Percentiles rank a stretch among this genome's conserved stretches.
These are phyloP conservation scores for Camelina laxa DNA, from an alignment of 345 rosid species.

Conservation along the genomic window DNA sequence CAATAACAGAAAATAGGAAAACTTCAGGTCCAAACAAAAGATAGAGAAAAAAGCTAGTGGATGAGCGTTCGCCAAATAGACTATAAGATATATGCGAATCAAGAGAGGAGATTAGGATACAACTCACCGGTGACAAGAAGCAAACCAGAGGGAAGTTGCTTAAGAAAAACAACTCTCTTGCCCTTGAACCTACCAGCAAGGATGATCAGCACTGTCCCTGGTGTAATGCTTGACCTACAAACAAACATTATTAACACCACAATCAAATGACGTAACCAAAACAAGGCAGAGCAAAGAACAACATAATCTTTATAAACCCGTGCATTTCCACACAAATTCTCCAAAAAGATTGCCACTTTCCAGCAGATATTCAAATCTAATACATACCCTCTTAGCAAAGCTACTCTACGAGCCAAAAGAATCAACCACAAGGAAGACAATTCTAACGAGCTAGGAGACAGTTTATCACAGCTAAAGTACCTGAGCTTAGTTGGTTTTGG, in stretches of 20 bases:
- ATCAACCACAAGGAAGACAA: not conserved
- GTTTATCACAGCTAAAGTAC: conserved; percentile 21
- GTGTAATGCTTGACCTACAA: conserved; percentile 65
- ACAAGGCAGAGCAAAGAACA: not conserved
- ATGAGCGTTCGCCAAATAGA: not conserved
- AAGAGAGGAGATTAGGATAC: not conserved
- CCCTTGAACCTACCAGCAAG: conserved; percentile 90
- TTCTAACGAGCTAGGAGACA: not conserved
- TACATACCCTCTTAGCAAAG: not conserved
- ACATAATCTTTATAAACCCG: not conserved
- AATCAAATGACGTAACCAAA: not conserved
- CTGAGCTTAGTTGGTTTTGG: conserved; percentile 67
- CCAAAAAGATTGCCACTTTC: not conserved
- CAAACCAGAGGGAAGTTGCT: conserved; percentile 86
- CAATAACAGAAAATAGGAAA: not conserved
- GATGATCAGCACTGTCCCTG: conserved; percentile 73
- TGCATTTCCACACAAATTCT: not conserved
- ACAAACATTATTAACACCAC: not conserved
- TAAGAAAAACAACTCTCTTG: conserved; percentile 80
- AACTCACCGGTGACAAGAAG: conserved; percentile 77
- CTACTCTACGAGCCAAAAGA: not conserved
- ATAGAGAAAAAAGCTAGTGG: not conserved
- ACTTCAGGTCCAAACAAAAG: not conserved
- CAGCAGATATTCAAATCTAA: not conserved
- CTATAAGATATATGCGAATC: not conserved